Evolutionary conservation across 1,284 basidiomycete species (phyloP).

Genomic region (Afroboletus lepidellus): DNA sequence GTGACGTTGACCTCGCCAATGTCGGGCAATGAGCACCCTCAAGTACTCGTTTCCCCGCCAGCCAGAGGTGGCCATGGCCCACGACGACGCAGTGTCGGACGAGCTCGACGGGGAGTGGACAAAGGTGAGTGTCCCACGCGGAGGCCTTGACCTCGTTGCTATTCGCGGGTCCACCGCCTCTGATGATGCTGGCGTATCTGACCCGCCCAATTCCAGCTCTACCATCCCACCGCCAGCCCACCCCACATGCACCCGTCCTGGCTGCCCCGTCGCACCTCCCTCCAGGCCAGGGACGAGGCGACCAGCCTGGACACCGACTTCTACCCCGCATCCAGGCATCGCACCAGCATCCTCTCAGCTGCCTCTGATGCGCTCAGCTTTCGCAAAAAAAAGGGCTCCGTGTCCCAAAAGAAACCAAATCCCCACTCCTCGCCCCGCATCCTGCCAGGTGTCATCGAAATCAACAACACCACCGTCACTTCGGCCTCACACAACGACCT

Average conservation of each 20-base stretch:
- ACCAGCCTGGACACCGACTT: too few species aligned
- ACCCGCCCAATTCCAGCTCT: constrained; percentile 12
- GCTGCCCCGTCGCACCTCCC: constrained; percentile 23
- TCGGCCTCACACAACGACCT: constrained; percentile 39
- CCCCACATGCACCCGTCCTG: constrained; percentile 17
- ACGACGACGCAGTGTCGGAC: constrained; percentile 5
- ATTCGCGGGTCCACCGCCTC: constrained; percentile 21
- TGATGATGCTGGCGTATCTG: constrained; percentile 17
- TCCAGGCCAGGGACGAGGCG: too few species aligned
- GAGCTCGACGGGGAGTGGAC: constrained; percentile 24
- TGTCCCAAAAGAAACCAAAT: constrained; percentile 41
- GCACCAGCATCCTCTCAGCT: constrained; percentile 50
- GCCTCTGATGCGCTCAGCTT: constrained; percentile 57
- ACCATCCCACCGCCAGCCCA: constrained; percentile 13
- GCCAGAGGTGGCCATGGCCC: background rate
- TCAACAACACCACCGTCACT: constrained; percentile 38
- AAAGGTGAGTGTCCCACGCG: constrained; percentile 16
- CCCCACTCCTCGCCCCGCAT: constrained; percentile 36
- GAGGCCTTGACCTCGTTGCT: constrained; percentile 7
- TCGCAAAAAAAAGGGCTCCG: constrained; percentile 43
- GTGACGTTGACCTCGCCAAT: constrained; percentile 13
- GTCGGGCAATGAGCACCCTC: constrained; percentile 5
- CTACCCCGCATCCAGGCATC: constrained; percentile 31
- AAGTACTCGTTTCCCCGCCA: constrained; percentile 9
- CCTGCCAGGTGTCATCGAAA: constrained; percentile 70